Base-by-base conservation (phyloP, 2,329 filamentous ascomycete genomes). In the Tolypocladium paradoxum region DNA sequence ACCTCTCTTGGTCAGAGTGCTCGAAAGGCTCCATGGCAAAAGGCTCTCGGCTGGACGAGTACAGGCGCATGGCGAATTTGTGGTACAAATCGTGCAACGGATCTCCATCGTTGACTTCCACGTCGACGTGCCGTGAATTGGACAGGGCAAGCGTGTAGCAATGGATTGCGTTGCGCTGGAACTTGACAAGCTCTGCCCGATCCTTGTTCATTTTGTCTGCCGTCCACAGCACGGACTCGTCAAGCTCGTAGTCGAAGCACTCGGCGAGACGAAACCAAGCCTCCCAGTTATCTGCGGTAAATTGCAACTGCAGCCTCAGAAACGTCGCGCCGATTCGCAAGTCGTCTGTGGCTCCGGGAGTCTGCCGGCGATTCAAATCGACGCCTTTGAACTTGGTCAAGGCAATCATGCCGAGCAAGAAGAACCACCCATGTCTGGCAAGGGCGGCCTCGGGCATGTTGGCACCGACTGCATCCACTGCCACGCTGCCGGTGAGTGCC, bases 201-300 rank as follows among this genome's bases (percentile, higher is more conserved):
- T 87, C 85, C 65, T 87, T 92, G 69, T 95, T 95, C 70, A 95
- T 85, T 68, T 95, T 95, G 60, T 95, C 90, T 1, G 90, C 88
- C 22, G 85, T 87, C 90, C 90, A 95, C 6, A 91, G 81, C 6
- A 95, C 87, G 7, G 85, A 82, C 67, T 96, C 90, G 57, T 96
- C 90, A 16, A 95, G 74, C 61, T 95, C 90, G 50, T 88, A 86
- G 67, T 96, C 90, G 62, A 90, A 91, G 49, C 87, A 89, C 66
- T 95, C 90, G 0, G 86, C 90, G 27, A 95, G 78, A 14, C 89
- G 82, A 66, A 92, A 93, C 90, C 90, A 96, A 0, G 88, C 87
- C 65, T 95, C 88, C 90, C 90, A 96, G 53, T 84, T 83, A 40
- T 90, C 84, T 2, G 83, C 81, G 2, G 85, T 89, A 65, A 89